Base-by-base conservation (phyloP, 768 basidiomycete species). In the Fibroporia radiculosa region DNA sequence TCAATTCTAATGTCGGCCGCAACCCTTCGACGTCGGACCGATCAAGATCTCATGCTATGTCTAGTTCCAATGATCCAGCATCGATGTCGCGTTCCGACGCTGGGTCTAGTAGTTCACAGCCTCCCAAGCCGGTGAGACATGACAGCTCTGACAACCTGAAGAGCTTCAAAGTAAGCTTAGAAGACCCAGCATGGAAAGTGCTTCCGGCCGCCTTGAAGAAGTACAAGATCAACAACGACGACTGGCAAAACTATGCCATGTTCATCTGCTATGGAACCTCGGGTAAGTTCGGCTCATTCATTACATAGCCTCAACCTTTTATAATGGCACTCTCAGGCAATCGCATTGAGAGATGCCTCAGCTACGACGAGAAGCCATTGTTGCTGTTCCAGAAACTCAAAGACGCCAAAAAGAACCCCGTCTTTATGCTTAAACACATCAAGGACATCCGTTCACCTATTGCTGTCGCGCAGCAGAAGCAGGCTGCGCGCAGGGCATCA, bases 241-340 rank as follows among this genome's bases (percentile, higher is more conserved):
- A 89, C 62, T 99, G 96, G 96, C 85, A 92, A 70, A 89, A 92
- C 57, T 99, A 98, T 68, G 96, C 96, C 23, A 88, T 99, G 84
- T 99, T 99, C 67, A 98, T 99, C 49, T 98, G 95, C 56, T 97
- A 95, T 63, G 95, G 93, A 10, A 83, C 84, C 42, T 72, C 92
- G 42, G 91, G 93, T 92, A 59, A 54, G 77, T 43, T 19, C 36
- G 58, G 24, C n/a, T 42, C 6, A 4, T 12, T 24, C 25, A 19
- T 8, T 4, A 26, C 25, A 8, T 11, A 12, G 27, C 36, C 31
- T 65, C 7, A 53, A 66, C 8, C 63, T 60, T 16, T 12, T 22
- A 29, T 25, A 6, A 29, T 7, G 4, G 4, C n/a, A 20, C 42
- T 1, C 13, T 12, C 49, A 85, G 82, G 78, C 47, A 82, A 80